Conservation (phyloP, 164 flowering plant genomes). For the Aristolochia californica region DNA sequence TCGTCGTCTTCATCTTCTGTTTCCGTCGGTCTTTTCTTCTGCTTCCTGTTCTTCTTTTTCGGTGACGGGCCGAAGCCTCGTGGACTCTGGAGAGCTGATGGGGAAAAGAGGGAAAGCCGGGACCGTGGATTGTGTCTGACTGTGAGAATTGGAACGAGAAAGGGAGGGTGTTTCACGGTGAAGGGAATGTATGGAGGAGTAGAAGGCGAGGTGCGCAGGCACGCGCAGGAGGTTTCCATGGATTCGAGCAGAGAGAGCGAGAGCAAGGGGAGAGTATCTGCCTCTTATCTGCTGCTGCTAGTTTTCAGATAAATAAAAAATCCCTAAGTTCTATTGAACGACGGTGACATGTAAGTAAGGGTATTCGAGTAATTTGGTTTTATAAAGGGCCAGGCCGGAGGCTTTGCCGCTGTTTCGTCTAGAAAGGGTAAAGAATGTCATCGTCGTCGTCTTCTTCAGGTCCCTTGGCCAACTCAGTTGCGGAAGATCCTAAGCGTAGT, state of each 20-base stretch:
- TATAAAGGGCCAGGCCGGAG: background rate
- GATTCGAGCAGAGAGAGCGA: no score
- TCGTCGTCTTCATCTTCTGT: constrained; percentile 20
- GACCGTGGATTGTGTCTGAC: background rate
- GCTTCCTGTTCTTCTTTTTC: constrained; percentile 15
- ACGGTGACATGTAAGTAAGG: background rate
- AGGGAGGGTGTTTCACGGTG: background rate
- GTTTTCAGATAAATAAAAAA: no score
- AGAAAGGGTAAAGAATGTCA: background rate
- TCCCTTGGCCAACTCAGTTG: background rate
- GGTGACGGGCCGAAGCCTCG: constrained; percentile 61
- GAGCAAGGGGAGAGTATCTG: no score
- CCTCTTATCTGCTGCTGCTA: no score
- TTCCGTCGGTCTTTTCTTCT: constrained; percentile 5
- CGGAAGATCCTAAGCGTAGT: background rate
- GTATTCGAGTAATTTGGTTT: background rate
- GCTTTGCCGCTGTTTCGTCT: background rate
- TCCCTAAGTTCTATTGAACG: background rate
- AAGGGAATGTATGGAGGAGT: background rate
- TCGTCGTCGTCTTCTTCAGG: background rate
- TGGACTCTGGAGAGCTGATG: constrained; percentile 37
- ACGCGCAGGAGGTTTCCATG: constrained; percentile 7
- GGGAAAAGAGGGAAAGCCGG: background rate
- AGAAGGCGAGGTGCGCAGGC: constrained; percentile 1
- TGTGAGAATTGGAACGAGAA: background rate